These are phyloP conservation scores for Lentinula edodes DNA, from an alignment of 768 basidiomycete species.

Conservation along the genomic window DNA sequence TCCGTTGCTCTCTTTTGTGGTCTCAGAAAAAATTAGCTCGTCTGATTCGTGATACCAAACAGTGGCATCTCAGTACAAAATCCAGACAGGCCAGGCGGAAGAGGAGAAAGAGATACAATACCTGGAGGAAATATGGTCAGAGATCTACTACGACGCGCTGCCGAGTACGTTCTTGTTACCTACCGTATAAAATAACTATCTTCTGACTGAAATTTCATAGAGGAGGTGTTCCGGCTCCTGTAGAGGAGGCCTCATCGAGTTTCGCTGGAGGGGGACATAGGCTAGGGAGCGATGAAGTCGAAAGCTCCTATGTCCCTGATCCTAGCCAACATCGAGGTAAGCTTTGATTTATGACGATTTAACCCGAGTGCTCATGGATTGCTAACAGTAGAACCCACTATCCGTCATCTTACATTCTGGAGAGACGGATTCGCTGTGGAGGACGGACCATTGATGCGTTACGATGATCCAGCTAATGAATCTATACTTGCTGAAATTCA, in stretches of 20 bases:
- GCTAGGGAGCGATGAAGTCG: conserved; percentile 87
- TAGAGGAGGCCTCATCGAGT: conserved; percentile 13
- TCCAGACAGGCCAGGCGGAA: conserved; percentile 47
- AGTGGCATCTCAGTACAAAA: conserved; percentile 90
- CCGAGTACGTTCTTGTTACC: conserved; percentile 47
- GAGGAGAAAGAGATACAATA: conserved; percentile 16
- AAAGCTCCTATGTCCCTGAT: conserved; percentile 73
- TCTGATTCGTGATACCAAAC: neutral
- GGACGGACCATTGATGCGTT: conserved; percentile 79
- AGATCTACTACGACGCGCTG: conserved; percentile 75
- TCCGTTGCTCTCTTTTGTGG: neutral
- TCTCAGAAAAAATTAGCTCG: neutral
- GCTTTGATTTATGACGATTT: neutral
- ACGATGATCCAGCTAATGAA: conserved; percentile 73
- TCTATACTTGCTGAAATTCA: conserved; percentile 72
- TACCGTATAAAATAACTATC: neutral
- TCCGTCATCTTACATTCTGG: conserved; percentile 87
- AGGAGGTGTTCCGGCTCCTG: conserved; percentile 27
- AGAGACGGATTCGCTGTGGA: conserved; percentile 89
- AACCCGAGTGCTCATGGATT: neutral
- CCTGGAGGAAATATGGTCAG: conserved; percentile 60
- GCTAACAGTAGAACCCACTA: conserved; percentile 49
- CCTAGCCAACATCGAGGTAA: conserved; percentile 32
- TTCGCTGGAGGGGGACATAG: conserved; percentile 78
- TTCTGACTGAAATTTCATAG: conserved; percentile 16